These are phyloP conservation scores for Eucalyptus erythrocorys DNA, from an alignment of 345 rosid genomes.

Conservation along the genomic window DNA sequence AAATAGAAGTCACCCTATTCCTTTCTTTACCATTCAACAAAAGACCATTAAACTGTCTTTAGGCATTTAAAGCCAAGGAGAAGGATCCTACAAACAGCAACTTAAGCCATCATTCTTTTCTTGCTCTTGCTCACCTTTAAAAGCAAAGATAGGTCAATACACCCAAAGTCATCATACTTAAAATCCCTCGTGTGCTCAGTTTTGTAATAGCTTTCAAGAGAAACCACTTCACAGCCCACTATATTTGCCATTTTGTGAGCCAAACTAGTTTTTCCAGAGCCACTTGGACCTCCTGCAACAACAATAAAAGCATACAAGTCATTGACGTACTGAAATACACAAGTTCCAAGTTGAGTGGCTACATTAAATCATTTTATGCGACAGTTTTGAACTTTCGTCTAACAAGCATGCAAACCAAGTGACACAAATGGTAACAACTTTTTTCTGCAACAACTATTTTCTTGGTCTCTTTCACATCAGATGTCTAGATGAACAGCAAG, in stretches of 20 bases:
- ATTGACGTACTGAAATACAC: not conserved
- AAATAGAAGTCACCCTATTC: not conserved
- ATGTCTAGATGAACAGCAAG: not conserved
- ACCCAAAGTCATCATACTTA: conserved; percentile 86
- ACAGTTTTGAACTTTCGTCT: not conserved
- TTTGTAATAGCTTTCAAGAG: conserved; percentile 92
- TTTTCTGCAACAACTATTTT: not conserved
- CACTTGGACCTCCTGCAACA: conserved; percentile 97
- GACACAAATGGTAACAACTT: not conserved
- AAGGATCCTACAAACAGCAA: not conserved
- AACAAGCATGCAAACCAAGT: not conserved
- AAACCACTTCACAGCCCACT: conserved; percentile 98
- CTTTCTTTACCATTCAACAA: not conserved
- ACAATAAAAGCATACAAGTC: not conserved
- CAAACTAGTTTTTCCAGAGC: conserved; percentile 98
- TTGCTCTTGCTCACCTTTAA: conserved; percentile 49
- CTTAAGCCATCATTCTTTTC: not conserved
- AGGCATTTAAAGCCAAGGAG: not conserved
- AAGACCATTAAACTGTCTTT: not conserved
- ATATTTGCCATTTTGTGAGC: conserved; percentile 99
- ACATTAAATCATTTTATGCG: not conserved
- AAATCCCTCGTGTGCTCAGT: conserved; percentile 80
- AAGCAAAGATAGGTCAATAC: conserved; percentile 82
- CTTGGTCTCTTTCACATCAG: not conserved
- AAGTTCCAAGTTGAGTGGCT: not conserved